These are phyloP conservation scores for Leucosporidium scottii DNA, from an alignment of 768 basidiomycete species.

Conservation along the genomic window DNA sequence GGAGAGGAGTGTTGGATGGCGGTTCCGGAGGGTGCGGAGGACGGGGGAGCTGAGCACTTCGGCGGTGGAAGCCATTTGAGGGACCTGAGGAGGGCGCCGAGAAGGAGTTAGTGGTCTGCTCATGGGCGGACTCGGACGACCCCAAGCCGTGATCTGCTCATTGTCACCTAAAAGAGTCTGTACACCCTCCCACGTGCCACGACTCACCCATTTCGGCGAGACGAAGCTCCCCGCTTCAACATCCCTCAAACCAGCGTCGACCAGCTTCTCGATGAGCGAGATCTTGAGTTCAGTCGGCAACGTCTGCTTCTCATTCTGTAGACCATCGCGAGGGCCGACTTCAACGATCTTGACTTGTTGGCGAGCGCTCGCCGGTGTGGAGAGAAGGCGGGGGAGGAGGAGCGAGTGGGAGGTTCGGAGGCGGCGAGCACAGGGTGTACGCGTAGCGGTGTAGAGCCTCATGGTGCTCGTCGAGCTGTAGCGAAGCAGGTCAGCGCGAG, in stretches of 20 bases:
- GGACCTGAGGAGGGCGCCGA: conserved; percentile 14
- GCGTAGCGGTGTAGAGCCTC: too few species aligned
- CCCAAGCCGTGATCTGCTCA: too few species aligned
- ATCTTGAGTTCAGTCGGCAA: conserved; percentile 68
- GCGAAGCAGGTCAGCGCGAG: too few species aligned
- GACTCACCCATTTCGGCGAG: conserved; percentile 28
- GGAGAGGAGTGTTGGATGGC: conserved; percentile 13
- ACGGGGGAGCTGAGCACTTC: conserved; percentile 14
- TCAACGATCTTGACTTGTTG: conserved; percentile 59
- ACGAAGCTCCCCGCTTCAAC: conserved; percentile 28
- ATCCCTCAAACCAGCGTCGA: conserved; percentile 9
- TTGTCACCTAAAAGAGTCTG: too few species aligned
- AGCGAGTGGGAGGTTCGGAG: too few species aligned
- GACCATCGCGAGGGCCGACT: conserved; percentile 82
- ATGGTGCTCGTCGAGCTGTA: too few species aligned
- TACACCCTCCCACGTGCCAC: too few species aligned
- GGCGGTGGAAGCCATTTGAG: conserved; percentile 29
- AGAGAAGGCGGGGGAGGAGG: too few species aligned
- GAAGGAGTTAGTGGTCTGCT: not conserved
- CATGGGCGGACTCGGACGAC: too few species aligned
- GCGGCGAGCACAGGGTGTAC: too few species aligned
- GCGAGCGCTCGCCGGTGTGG: not conserved
- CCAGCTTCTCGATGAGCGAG: conserved; percentile 69
- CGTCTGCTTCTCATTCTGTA: conserved; percentile 76
- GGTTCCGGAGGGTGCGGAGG: not conserved